A percentile compares a stretch with the other conserved stretches of the same genome.
Evolutionary conservation across 768 basidiomycete species (phyloP).

Genomic region (Cystofilobasidium ferigula): DNA sequence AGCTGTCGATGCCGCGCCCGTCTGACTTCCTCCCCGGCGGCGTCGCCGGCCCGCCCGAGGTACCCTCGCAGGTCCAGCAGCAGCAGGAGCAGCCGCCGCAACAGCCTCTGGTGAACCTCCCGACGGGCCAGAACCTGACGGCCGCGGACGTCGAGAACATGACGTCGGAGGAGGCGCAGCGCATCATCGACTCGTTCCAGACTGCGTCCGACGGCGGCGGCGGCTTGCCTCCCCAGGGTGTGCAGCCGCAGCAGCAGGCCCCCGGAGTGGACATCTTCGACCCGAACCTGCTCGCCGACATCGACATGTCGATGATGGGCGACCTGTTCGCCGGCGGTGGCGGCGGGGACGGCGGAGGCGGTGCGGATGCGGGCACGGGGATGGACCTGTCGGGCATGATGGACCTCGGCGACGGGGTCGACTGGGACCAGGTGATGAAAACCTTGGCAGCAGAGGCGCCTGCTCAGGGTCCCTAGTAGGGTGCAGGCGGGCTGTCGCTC

Average conservation of each 20-base stretch:
- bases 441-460: not conserved
- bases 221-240: not conserved
- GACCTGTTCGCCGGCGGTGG: not conserved
- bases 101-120: not conserved
- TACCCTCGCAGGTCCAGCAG: not conserved
- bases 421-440: constrained; percentile 1
- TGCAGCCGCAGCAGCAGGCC: not conserved
- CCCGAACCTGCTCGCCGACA: not conserved
- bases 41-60: not conserved
- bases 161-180: not conserved
- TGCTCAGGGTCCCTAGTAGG: not conserved
- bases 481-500: too few species aligned
- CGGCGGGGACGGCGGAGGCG: not conserved
- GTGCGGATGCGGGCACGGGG: too few species aligned
- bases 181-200: constrained; percentile 5
- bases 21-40: constrained; percentile 1
- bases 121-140: constrained; percentile 1
- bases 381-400: too few species aligned
- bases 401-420: not conserved
- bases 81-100: not conserved
- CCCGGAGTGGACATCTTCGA: not conserved
- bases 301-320: constrained; percentile 1
- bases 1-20: not conserved
- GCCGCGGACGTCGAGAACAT: constrained; percentile 2
- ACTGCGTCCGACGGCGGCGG: not conserved